Evolutionary conservation across 208 protist species (phyloP), one percentile per base, ranked within the genome.

Genomic region (Hexamita inflata): DNA sequence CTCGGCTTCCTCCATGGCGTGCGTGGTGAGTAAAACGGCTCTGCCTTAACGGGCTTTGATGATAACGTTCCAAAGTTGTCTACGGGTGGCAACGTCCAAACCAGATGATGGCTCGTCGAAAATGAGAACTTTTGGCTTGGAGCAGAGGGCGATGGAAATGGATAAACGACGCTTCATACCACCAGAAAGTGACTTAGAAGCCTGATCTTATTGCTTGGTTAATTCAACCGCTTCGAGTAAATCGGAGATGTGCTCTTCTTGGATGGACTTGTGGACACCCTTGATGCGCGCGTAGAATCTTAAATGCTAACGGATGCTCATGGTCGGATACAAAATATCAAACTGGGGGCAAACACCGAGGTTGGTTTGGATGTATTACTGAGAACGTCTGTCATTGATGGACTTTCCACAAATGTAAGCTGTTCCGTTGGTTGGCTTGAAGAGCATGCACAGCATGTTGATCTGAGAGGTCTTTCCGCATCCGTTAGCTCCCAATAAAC

Each of bases 301-400:
- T 7, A 96, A 75, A 82, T 95, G 91, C 78, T 96, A 91, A 30
- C 88, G 73, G 58, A 88, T 85, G 35, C 90, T 95, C 49, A 95
- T 77, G 73, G 94, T 82, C 39, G 89, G 86, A 65, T 91, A 87
- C 0, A 89, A 80, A 11, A 92, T 86, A 82, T 94, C 91, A 82
- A 93, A 93, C 83, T 96, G 92, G 58, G 91, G 91, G 83, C 92
- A 96, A 67, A 94, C 91, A 32, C 93, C 93, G 59, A 94, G 88
- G 58, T 42, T 38, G 42, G 4, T 19, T 49, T 70, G 35, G 42
- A 70, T 70, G 9, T 57, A 45, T 49, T 35, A 29, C 35, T 70
- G 11, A 45, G 11, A 42, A 49, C 28, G 2, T 4, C 91, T 64
- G 38, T 62, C 76, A 59, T 38, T 40, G 34, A 88, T 80, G 42